A percentile compares a stretch with the other conserved stretches of the same genome.
phyloP scores from a whole-genome alignment of 2,329 filamentous ascomycete genomes.

The Claviceps monticola region DNA sequence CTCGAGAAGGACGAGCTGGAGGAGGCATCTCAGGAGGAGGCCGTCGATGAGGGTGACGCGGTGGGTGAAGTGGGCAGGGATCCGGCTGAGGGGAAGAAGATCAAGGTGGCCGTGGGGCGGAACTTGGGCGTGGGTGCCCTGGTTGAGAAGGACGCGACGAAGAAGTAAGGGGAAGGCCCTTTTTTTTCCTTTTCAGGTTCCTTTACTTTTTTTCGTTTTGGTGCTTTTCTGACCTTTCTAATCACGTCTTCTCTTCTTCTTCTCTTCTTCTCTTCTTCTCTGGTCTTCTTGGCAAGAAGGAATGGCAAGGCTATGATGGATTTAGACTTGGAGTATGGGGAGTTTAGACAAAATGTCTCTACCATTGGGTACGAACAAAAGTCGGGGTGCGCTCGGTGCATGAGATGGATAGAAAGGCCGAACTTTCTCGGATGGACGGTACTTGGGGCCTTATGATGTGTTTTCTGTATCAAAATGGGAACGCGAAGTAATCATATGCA shows the following conservation, averaged over 20 bases:
- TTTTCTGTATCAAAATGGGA: neutral
- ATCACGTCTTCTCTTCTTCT: neutral
- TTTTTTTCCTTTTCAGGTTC: neutral
- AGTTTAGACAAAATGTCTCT: neutral
- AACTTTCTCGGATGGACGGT: too few relatives aligned
- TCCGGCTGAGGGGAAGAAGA: conserved; percentile 41
- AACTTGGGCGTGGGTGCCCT: conserved; percentile 64
- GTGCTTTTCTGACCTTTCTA: neutral
- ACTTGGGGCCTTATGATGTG: neutral
- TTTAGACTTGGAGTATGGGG: neutral
- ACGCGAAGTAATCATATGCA: too few relatives aligned
- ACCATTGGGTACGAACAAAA: neutral
- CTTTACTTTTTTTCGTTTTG: neutral
- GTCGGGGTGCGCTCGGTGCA: neutral
- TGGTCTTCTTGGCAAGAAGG: neutral
- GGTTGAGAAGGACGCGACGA: conserved; percentile 55
- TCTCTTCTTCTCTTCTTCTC: neutral
- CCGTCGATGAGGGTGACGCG: conserved; percentile 54
- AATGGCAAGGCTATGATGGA: too few relatives aligned
- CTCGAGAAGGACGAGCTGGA: conserved; percentile 15
- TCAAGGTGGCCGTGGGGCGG: conserved; percentile 76
- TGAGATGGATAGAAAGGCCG: neutral
- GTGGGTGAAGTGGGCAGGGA: conserved; percentile 52
- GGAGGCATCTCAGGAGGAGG: conserved; percentile 20
- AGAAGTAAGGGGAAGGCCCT: conserved; percentile 9